These are phyloP conservation scores for Mucor mucedo DNA, from an alignment of 371 early-diverging fungal genomes.

Conservation along the genomic window DNA sequence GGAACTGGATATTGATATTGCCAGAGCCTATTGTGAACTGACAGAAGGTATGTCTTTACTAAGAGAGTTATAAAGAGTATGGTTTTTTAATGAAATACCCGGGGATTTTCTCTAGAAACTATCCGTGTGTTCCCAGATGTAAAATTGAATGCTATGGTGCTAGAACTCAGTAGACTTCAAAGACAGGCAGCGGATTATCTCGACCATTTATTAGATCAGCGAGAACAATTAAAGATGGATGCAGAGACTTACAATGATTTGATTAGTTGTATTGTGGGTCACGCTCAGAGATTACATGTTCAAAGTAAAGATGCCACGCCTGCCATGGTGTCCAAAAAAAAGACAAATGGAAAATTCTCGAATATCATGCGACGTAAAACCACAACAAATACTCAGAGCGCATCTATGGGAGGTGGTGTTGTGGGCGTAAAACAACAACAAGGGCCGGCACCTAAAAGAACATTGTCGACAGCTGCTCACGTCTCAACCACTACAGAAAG, in stretches of 20 bases:
- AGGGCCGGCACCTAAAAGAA: slow-evolving; percentile 27
- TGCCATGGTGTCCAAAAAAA: slow-evolving; percentile 56
- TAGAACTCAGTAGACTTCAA: slow-evolving; percentile 56
- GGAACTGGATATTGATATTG: slow-evolving; percentile 57
- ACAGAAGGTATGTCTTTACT: slow-evolving; percentile 44
- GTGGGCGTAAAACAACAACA: slow-evolving; percentile 46
- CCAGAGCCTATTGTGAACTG: slow-evolving; percentile 56
- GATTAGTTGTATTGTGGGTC: slow-evolving; percentile 80
- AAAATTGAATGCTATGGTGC: slow-evolving; percentile 61
- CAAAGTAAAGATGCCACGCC: slow-evolving; percentile 56
- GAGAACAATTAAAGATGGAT: slow-evolving; percentile 86
- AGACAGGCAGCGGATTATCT: slow-evolving; percentile 67
- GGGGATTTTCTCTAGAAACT: slow-evolving; percentile 43
- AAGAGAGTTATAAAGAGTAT: background rate
- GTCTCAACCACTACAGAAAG: slow-evolving; percentile 10
- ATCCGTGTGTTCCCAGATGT: slow-evolving; percentile 64
- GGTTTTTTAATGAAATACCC: background rate
- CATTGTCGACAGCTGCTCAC: slow-evolving; percentile 12
- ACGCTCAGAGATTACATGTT: slow-evolving; percentile 63
- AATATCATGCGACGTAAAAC: slow-evolving; percentile 39
- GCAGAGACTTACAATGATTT: slow-evolving; percentile 87
- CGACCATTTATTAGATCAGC: slow-evolving; percentile 78
- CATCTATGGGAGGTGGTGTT: slow-evolving; percentile 56
- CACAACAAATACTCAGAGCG: slow-evolving; percentile 30
- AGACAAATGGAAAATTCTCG: slow-evolving; percentile 38